Conservation (phyloP, 805 yeast genomes). For the Brettanomyces anomalus region DNA sequence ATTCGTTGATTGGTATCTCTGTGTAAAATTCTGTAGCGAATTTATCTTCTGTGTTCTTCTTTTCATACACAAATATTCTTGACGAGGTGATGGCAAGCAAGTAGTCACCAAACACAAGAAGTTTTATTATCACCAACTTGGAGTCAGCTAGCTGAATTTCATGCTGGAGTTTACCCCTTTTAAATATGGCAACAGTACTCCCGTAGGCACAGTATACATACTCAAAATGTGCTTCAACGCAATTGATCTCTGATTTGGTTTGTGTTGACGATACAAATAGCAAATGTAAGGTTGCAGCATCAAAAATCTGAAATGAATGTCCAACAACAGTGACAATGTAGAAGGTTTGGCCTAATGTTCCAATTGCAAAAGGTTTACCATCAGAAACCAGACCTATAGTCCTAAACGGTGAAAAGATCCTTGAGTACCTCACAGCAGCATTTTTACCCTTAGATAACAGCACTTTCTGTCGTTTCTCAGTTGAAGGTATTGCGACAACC, state of each 20-base stretch:
- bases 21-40: constrained; percentile 62
- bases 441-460: too few species aligned
- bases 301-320: constrained; percentile 82
- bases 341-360: constrained; percentile 81
- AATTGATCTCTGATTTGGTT: constrained; percentile 60
- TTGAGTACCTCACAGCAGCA: constrained; percentile 29
- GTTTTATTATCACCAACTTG: constrained; percentile 31
- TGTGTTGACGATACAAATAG: constrained; percentile 79
- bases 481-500: too few species aligned
- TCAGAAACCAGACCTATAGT: constrained; percentile 86
- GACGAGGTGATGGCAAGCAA: constrained; percentile 47
- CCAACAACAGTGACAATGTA: constrained; percentile 89
- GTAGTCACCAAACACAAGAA: constrained; percentile 71
- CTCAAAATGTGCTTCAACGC: constrained; percentile 74
- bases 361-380: constrained; percentile 75
- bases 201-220: constrained; percentile 73
- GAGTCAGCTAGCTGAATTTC: constrained; percentile 22
- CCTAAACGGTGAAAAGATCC: constrained; percentile 78
- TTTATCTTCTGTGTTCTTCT: constrained; percentile 25
- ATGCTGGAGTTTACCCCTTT: constrained; percentile 64
- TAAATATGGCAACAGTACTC: constrained; percentile 64
- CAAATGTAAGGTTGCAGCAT: constrained; percentile 76
- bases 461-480: too few species aligned
- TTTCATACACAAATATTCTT: constrained; percentile 22
- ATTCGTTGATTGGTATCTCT: constrained; percentile 43